Evolutionary conservation across 495 filamentous ascomycete genomes (phyloP), one percentile per base, ranked within the genome.

Genomic region (Aspergillus nanangensis): DNA sequence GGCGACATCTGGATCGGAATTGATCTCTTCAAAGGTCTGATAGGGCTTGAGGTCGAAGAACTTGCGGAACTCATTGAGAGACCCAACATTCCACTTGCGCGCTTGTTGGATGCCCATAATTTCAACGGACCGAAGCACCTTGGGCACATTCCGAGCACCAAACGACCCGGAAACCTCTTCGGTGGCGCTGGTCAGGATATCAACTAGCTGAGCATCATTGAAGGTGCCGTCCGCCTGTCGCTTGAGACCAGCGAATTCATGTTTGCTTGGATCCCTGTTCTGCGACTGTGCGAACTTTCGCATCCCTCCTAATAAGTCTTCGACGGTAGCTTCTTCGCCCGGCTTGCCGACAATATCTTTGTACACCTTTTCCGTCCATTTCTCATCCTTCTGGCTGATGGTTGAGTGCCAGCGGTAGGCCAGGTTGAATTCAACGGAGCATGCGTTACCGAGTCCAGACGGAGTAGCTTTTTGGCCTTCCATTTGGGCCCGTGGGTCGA

Each of bases 51-150:
- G 71, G 3, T 77, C 78, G 50, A 90, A 88, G 67, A 87, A 84
- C 53, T 78, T 72, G 27, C 87, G 69, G 64, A 90, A 87, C 61
- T 91, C 87, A 63, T 91, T 91, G 31, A 91, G 66, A 3, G 83
- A 77, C 0, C 80, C 80, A 3, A 86, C 57, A 45, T 83, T 80
- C 87, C 87, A 90, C 20, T 76, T 70, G n/a, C 87, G 75, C 5
- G 80, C 78, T 52, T 88, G 83, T 41, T 84, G 67, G 45, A 91
- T 90, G 19, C 87, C 86, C 0, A 89, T 65, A 38, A 90, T 82
- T 60, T 90, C 87, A 15, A 91, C 70, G 1, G 79, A 71, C 19
- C 77, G 73, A 73, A 91, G 70, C 18, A 80, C 72, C n/a, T 65
- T 62, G 0, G 87, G 87, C 0, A 88, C 79, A 38, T 81, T 82